Conservation (phyloP, 805 yeast species). For the Ogataea methylovora region DNA sequence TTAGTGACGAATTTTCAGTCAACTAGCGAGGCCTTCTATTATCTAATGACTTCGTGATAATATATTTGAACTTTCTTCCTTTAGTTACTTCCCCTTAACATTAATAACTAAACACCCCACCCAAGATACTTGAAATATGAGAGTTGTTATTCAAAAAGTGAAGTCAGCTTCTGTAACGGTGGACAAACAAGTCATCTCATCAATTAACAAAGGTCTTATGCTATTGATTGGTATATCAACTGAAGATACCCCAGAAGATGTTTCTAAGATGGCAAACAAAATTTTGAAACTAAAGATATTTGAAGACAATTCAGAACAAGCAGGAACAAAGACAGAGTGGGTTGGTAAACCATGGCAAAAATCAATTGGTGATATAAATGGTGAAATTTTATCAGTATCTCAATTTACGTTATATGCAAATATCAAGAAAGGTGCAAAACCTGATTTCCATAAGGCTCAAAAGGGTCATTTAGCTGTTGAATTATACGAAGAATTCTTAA, state of each 20-base stretch:
- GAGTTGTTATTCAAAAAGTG: slow-evolving; percentile 85
- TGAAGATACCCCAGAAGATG: slow-evolving; percentile 71
- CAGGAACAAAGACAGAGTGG: slow-evolving; percentile 42
- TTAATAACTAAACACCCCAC: no score
- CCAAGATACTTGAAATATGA: no score
- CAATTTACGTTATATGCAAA: slow-evolving; percentile 88
- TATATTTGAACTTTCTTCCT: background rate
- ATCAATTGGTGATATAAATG: slow-evolving; percentile 54
- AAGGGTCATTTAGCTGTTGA: slow-evolving; percentile 55
- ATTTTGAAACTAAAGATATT: slow-evolving; percentile 61
- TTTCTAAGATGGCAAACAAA: slow-evolving; percentile 59
- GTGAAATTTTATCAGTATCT: slow-evolving; percentile 78
- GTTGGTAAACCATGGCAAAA: slow-evolving; percentile 72
- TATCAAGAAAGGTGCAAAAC: slow-evolving; percentile 86
- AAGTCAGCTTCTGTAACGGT: slow-evolving; percentile 87
- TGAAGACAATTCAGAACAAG: slow-evolving; percentile 39
- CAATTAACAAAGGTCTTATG: slow-evolving; percentile 70
- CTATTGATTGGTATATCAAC: slow-evolving; percentile 79
- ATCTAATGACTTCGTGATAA: background rate
- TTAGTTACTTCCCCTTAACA: background rate
- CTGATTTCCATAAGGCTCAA: slow-evolving; percentile 90
- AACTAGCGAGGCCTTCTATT: no score
- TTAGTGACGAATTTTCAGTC: no score
- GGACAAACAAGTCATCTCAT: slow-evolving; percentile 58
- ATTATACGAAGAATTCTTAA: slow-evolving; percentile 47